A percentile compares a stretch with the other conserved stretches of the same genome.
Conservation (phyloP, 345 rosid species). For the Lenwebbia sp. region DNA sequence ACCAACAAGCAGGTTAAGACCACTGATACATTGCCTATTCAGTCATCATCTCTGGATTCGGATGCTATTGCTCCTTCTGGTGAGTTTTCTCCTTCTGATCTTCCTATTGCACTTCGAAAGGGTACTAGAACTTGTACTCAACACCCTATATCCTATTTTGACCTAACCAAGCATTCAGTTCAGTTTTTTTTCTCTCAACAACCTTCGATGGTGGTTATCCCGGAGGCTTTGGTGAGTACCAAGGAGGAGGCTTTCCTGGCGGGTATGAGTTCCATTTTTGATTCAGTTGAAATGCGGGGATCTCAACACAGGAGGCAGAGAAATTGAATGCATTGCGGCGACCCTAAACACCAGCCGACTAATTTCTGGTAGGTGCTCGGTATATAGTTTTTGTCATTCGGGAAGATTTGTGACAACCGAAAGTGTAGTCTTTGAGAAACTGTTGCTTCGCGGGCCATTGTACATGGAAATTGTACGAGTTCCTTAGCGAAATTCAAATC, state of each 20-base stretch:
- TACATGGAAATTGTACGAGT: background rate
- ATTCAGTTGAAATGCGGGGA: background rate
- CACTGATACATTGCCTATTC: too few relatives aligned
- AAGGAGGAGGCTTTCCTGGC: conserved; percentile 41
- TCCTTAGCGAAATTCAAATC: background rate
- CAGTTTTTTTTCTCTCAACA: too few relatives aligned
- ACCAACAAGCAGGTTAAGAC: too few relatives aligned
- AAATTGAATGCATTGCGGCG: background rate
- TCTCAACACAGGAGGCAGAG: background rate
- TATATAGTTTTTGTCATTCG: background rate
- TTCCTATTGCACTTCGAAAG: too few relatives aligned
- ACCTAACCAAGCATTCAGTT: too few relatives aligned
- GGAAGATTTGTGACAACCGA: background rate
- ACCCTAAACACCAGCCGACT: background rate
- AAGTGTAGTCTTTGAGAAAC: background rate
- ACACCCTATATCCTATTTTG: too few relatives aligned
- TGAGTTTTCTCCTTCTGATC: too few relatives aligned
- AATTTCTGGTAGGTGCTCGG: background rate
- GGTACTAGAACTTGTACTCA: too few relatives aligned
- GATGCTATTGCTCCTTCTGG: too few relatives aligned
- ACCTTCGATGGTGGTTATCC: conserved; percentile 94
- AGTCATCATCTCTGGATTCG: too few relatives aligned
- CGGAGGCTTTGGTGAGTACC: conserved; percentile 67
- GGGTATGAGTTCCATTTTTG: conserved; percentile 62
- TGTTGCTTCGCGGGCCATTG: background rate